These are phyloP conservation scores for Zizania latifolia DNA, from an alignment of 176 grass and related monocot genomes.

Conservation along the genomic window DNA sequence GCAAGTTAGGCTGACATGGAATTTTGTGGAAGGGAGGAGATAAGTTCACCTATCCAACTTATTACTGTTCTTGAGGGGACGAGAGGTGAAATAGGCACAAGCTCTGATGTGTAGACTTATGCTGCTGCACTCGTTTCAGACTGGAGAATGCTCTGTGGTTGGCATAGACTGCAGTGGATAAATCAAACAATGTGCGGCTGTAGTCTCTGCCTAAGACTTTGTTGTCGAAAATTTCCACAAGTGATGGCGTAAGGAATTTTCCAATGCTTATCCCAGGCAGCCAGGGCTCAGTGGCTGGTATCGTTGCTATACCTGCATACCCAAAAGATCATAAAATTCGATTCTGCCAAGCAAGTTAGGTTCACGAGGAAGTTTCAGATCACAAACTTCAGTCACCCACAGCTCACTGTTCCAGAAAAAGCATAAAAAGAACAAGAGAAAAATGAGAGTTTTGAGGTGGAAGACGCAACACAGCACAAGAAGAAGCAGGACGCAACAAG, in stretches of 20 bases:
- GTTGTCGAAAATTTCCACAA: too few relatives aligned
- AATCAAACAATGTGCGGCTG: too few relatives aligned
- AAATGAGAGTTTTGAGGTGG: background rate
- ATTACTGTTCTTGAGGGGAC: too few relatives aligned
- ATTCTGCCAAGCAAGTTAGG: constrained; percentile 7
- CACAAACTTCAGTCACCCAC: background rate
- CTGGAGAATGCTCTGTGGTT: too few relatives aligned
- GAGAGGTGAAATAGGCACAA: too few relatives aligned
- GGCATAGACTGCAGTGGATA: too few relatives aligned
- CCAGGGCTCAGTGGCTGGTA: background rate
- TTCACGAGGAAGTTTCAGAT: background rate
- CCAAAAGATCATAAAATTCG: background rate
- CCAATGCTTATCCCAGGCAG: too few relatives aligned
- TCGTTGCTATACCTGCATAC: background rate
- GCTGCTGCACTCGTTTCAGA: too few relatives aligned
- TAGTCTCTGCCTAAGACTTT: too few relatives aligned
- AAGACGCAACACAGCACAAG: background rate
- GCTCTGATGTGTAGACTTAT: too few relatives aligned
- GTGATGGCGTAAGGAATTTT: background rate
- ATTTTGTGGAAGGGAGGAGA: background rate
- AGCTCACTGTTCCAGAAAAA: background rate
- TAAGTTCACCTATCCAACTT: too few relatives aligned
- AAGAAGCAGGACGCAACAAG: too few relatives aligned
- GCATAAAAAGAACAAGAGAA: background rate
- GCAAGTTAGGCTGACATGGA: background rate